A percentile compares a stretch with the other conserved stretches of the same genome.
These are phyloP conservation scores for Starmerella bacillaris DNA, from an alignment of 805 yeast species.

Conservation along the genomic window DNA sequence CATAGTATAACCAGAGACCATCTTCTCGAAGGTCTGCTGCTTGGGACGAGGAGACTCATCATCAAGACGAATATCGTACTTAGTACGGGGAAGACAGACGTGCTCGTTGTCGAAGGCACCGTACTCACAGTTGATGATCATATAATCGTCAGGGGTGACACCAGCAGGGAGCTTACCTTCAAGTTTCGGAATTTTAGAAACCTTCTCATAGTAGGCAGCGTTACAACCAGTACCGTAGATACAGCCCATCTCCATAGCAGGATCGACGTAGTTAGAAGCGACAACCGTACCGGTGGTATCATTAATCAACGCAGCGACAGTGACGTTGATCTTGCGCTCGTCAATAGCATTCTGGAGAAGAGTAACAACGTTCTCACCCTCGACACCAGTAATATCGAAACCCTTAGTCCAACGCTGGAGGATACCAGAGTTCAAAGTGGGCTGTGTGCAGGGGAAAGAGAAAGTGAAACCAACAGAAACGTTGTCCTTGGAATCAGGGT, in stretches of 20 bases:
- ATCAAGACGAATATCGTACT: conserved; percentile 68
- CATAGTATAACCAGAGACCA: conserved; percentile 91
- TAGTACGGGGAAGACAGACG: conserved; percentile 66
- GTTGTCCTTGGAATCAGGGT: conserved; percentile 36
- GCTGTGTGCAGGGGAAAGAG: conserved; percentile 64
- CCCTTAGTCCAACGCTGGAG: conserved; percentile 97
- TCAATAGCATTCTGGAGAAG: conserved; percentile 65
- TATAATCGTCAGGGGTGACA: conserved; percentile 43
- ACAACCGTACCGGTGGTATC: conserved; percentile 96
- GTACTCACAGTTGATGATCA: conserved; percentile 97
- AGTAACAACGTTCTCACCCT: conserved; percentile 86
- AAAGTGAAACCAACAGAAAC: conserved; percentile 88
- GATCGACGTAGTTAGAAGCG: conserved; percentile 83
- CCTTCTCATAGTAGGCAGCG: conserved; percentile 82
- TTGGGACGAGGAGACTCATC: conserved; percentile 84
- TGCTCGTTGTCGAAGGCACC: conserved; percentile 95
- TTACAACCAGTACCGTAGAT: conserved; percentile 96
- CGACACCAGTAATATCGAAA: conserved; percentile 80
- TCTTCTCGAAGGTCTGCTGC: conserved; percentile 88
- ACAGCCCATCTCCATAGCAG: conserved; percentile 79
- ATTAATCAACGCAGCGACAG: conserved; percentile 80
- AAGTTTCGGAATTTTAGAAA: conserved; percentile 59
- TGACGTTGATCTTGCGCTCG: conserved; percentile 50
- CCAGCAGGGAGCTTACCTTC: conserved; percentile 51
- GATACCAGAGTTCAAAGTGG: conserved; percentile 65